Conservation (phyloP, 441 rosid species). For the Corymbia citriodora region DNA sequence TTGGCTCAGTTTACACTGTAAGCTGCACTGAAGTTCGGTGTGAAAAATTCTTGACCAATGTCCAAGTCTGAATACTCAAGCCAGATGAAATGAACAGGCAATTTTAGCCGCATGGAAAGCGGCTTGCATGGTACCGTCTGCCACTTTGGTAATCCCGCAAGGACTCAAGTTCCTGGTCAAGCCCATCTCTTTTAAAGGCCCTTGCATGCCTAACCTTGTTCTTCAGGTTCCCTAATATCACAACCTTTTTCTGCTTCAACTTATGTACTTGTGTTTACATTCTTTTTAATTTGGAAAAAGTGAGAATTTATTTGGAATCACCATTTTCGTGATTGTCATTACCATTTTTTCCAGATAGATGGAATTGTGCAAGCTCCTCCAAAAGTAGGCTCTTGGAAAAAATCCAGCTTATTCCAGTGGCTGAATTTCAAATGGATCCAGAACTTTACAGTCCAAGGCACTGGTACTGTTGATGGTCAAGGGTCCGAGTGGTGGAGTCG, state of each 20-base stretch:
- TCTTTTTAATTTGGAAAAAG: constrained; percentile 2
- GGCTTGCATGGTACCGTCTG: constrained; percentile 41
- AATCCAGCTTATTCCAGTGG: constrained; percentile 54
- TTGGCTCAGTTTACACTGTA: neutral
- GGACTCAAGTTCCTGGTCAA: constrained; percentile 34
- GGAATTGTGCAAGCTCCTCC: constrained; percentile 68
- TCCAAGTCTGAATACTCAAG: neutral
- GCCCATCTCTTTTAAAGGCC: constrained; percentile 59
- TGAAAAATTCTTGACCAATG: neutral
- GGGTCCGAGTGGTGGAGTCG: constrained; percentile 75
- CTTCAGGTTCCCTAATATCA: constrained; percentile 34
- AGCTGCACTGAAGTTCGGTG: neutral
- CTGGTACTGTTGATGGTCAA: constrained; percentile 69
- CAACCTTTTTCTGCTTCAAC: neutral
- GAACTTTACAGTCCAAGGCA: constrained; percentile 64
- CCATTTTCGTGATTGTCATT: constrained; percentile 14
- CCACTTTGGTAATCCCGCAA: constrained; percentile 39
- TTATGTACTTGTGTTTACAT: neutral
- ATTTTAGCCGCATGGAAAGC: constrained; percentile 52
- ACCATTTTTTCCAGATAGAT: constrained; percentile 41
- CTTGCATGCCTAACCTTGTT: constrained; percentile 50
- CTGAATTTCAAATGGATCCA: constrained; percentile 58
- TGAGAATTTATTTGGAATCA: constrained; percentile 2
- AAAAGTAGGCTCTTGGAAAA: constrained; percentile 45
- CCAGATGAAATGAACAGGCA: constrained; percentile 24